A percentile compares a stretch with the other conserved stretches of the same genome.
Evolutionary conservation across 176 grass and related monocot species (phyloP).

Genomic region (Triticum urartu): DNA sequence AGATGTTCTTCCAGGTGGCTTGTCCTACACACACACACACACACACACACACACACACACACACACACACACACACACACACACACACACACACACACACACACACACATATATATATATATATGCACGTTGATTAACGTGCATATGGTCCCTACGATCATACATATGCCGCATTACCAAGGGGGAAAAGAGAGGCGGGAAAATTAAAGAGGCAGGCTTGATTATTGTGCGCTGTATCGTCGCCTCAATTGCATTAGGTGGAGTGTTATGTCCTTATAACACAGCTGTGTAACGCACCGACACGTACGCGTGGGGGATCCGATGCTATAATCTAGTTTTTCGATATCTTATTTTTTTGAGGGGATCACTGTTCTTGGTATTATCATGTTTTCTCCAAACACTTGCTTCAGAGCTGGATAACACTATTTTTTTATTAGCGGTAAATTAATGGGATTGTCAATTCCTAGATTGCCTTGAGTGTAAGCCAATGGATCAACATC

Average conservation of each 20-base stretch:
- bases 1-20: constrained; percentile 7
- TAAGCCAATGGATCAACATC: not conserved
- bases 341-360: not conserved
- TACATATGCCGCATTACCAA: not conserved
- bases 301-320: not conserved
- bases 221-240: not conserved
- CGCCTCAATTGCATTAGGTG: constrained; percentile 32
- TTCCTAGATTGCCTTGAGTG: not conserved
- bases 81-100: constrained; percentile 25
- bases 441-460: not conserved
- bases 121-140: not conserved
- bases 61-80: not conserved
- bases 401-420: not conserved
- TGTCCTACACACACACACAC: constrained; percentile 9
- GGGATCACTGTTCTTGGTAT: not conserved
- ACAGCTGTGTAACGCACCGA: not conserved
- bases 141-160: constrained; percentile 29
- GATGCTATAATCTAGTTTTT: not conserved
- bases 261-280: constrained; percentile 28
- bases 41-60: too few relatives aligned
- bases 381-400: not conserved
- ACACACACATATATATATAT: not conserved
- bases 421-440: too few relatives aligned
- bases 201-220: not conserved
- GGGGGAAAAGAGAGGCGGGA: too few relatives aligned